Percentiles rank a stretch among this genome's conserved stretches.
Evolutionary conservation across 2,329 filamentous ascomycete species (phyloP).

Genomic region (Cryphonectria naterciae): DNA sequence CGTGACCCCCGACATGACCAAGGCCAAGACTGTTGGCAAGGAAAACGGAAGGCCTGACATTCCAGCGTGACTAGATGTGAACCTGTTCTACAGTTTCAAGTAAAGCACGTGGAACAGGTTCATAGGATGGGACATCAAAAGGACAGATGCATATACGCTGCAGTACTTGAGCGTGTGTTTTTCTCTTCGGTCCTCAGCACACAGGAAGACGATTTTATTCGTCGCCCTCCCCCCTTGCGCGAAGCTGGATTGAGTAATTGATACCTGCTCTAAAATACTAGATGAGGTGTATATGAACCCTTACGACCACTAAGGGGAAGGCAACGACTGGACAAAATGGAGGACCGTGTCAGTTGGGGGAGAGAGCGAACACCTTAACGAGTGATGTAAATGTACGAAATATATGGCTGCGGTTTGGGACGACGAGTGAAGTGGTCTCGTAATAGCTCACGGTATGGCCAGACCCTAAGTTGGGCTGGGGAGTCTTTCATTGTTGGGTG

Average conservation of each 20-base stretch:
- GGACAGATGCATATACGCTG: constrained; percentile 6
- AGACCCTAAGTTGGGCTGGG: not conserved
- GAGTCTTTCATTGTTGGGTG: constrained; percentile 4
- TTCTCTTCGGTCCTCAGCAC: not conserved
- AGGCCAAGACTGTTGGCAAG: constrained; percentile 18
- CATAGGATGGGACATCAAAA: constrained; percentile 13
- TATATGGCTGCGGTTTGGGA: constrained; percentile 20
- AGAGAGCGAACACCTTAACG: constrained; percentile 6
- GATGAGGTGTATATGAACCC: constrained; percentile 9
- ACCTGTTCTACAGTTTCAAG: constrained; percentile 27
- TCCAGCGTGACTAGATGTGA: constrained; percentile 30
- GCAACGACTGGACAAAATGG: not conserved
- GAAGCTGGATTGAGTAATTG: constrained; percentile 1
- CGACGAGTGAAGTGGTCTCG: not conserved
- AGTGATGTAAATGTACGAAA: constrained; percentile 30
- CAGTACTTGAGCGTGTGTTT: not conserved
- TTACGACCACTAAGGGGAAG: not conserved
- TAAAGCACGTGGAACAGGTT: constrained; percentile 27
- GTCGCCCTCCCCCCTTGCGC: not conserved
- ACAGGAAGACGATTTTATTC: not conserved
- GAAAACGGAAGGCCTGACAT: constrained; percentile 26
- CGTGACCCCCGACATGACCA: constrained; percentile 19
- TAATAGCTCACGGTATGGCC: constrained; percentile 2
- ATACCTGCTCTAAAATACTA: not conserved
- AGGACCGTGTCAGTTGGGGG: constrained; percentile 10